phyloP scores from a whole-genome alignment of 1,284 basidiomycete species.

The Vanrija pseudolonga region DNA sequence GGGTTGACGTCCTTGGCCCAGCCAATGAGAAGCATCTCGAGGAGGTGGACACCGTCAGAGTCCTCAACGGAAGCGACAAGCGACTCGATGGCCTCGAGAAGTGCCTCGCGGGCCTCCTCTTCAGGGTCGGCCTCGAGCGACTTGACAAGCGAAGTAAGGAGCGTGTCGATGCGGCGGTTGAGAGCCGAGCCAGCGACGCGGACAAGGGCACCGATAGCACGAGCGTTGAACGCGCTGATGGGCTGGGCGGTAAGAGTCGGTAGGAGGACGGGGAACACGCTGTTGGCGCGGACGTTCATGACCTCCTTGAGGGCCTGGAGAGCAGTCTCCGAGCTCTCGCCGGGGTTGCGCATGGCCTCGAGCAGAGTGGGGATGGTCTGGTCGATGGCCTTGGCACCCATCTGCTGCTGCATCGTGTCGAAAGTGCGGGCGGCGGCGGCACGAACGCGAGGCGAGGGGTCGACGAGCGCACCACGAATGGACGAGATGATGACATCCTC shows the following conservation, averaged over 20 bases:
- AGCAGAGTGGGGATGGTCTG: slow-evolving; percentile 93
- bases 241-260: slow-evolving; percentile 86
- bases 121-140: slow-evolving; percentile 59
- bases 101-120: slow-evolving; percentile 66
- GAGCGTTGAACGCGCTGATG: slow-evolving; percentile 94
- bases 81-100: slow-evolving; percentile 68
- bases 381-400: slow-evolving; percentile 85
- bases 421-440: slow-evolving; percentile 90
- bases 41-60: slow-evolving; percentile 75
- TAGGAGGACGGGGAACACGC: slow-evolving; percentile 97
- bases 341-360: slow-evolving; percentile 86
- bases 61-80: slow-evolving; percentile 75
- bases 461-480: slow-evolving; percentile 81
- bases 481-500: slow-evolving; percentile 86
- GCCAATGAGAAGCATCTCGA: slow-evolving; percentile 84
- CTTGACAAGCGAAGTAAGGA: slow-evolving; percentile 71
- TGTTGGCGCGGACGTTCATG: slow-evolving; percentile 84
- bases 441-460: slow-evolving; percentile 81
- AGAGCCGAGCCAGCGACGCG: slow-evolving; percentile 88
- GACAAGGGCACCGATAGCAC: slow-evolving; percentile 82
- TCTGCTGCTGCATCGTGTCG: slow-evolving; percentile 82
- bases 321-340: slow-evolving; percentile 89
- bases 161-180: slow-evolving; percentile 72
- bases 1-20: slow-evolving; percentile 77
- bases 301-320: slow-evolving; percentile 86